Evolutionary conservation across 192 early-diverging fungal species (phyloP), one percentile per base, ranked within the genome.

Genomic region (Rhizoclosmatium globosum): DNA sequence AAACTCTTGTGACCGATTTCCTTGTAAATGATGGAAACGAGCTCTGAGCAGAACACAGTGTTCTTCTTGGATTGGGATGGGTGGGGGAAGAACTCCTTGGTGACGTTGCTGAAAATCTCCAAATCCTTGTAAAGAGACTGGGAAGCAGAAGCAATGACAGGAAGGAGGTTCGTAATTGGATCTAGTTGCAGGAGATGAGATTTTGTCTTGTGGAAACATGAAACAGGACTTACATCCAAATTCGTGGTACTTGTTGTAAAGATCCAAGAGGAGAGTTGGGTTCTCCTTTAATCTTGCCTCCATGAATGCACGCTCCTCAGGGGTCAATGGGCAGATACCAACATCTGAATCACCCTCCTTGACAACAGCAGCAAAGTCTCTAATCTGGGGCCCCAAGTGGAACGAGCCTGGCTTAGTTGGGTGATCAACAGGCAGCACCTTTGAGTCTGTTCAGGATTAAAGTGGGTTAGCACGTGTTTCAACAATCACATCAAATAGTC

Each of bases 301-400:
- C 11, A 83, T 43, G 31, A n/a, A 44, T 43, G 7, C 57, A 21
- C 78, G 77, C 4, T 80, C 21, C 6, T 3, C 45, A 7, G 59
- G 17, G 31, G 64, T 74, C 58, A 82, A 42, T 23, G 38, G 23
- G 58, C 19, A 68, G 41, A 84, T 68, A 41, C 71, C 82, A 56
- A 84, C 74, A 48, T 84, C 82, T 6, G 39, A 74, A 3, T 11
- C 43, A 3, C 50, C 58, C 66, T 82, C 80, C 23, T 76, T 74
- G 2, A 83, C 74, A 39, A 79, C 74, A 0, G 50, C 44, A 9
- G 57, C 72, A 39, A 68, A 83, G 9, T 74, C 72, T 47, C 82
- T 7, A 11, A 83, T 15, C 69, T 83, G 82, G 1, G 82, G 82
- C 6, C 82, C 82, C 9, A 78, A 31, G 43, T 80, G 68, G 44